Base-by-base conservation (phyloP, 1,284 basidiomycete species). In the Anthracocystis setariae region DNA sequence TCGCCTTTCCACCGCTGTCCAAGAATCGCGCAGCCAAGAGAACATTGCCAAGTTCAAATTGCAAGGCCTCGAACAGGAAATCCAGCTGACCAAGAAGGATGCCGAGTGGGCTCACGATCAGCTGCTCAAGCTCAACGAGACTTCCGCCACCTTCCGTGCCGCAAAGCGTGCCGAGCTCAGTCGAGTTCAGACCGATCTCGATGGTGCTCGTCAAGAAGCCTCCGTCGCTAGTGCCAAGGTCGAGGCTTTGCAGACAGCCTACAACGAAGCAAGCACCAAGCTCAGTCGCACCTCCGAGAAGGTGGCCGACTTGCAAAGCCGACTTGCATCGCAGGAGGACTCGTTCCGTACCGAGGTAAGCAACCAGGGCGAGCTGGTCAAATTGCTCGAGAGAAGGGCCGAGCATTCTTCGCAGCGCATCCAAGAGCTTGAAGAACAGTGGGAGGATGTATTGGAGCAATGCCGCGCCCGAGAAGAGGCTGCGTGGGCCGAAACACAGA, bases 311-410 rank as follows among this genome's bases (percentile, higher is more conserved):
- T 85, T 92, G 40, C 88, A 88, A 38, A 88, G 88, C 5, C 89
- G 89, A 59, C 85, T 92, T 8, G 91, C 90, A 1, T 89, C 92
- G 74, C 89, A 91, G 74, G 91, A 93, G 74, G 88, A 89, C 0
- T 89, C 88, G 2, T 93, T 91, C 82, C 86, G 89, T 0, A 88
- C 86, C 57, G 92, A 94, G 81, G 89, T 89, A 1, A 88, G 86
- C 27, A 88, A 88, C 15, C 85, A 93, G 71, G 87, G 88, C 57
- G 86, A 91, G 38, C 85, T 94, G 17, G 88, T 92, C 18, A 84
- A 86, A 17, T 88, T 93, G 85, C 89, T 94, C 86, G 91, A 94
- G 79, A 89, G 90, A 63, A 87, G 92, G 27, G 92, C 93, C 81
- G 87, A 88, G 42, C 89, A 92, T 70, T 87, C 90, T 15, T 90